Conservation (phyloP, 192 early-diverging fungal species). For the Rhizoclosmatium sp. region DNA sequence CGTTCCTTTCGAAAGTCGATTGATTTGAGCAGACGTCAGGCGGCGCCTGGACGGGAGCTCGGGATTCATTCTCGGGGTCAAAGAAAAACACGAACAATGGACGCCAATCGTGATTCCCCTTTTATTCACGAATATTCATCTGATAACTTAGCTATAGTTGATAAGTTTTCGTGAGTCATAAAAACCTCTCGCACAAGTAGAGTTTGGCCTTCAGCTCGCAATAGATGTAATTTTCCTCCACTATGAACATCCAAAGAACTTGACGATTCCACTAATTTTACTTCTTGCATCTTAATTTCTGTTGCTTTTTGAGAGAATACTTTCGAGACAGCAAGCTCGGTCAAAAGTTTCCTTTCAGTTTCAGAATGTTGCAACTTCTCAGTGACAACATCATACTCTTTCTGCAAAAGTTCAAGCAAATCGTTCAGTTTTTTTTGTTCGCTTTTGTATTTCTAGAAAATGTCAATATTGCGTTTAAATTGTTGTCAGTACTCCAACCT, state of each 20-base stretch:
- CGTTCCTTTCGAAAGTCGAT: background rate
- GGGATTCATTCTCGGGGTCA: background rate
- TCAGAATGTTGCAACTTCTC: too few species aligned
- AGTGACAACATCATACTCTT: too few species aligned
- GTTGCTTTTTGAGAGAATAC: background rate
- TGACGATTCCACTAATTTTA: background rate
- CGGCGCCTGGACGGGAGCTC: background rate
- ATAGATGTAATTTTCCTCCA: slow-evolving; percentile 1
- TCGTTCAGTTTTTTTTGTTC: too few species aligned
- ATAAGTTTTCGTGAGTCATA: background rate
- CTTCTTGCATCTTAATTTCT: background rate
- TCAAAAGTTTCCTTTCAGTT: too few species aligned
- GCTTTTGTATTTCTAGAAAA: too few species aligned
- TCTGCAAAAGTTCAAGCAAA: too few species aligned
- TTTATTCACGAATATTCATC: background rate
- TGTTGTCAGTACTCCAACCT: too few species aligned
- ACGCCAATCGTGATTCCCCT: background rate
- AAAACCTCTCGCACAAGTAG: background rate
- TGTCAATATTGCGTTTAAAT: too few species aligned
- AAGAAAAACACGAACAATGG: background rate
- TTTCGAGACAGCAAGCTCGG: background rate
- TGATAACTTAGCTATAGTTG: background rate
- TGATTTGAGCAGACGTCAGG: background rate
- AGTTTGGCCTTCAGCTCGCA: background rate
- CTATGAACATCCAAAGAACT: background rate